Evolutionary conservation across 768 basidiomycete species (phyloP), one percentile per base, ranked within the genome.

Genomic region (Tubosaeta sp.): DNA sequence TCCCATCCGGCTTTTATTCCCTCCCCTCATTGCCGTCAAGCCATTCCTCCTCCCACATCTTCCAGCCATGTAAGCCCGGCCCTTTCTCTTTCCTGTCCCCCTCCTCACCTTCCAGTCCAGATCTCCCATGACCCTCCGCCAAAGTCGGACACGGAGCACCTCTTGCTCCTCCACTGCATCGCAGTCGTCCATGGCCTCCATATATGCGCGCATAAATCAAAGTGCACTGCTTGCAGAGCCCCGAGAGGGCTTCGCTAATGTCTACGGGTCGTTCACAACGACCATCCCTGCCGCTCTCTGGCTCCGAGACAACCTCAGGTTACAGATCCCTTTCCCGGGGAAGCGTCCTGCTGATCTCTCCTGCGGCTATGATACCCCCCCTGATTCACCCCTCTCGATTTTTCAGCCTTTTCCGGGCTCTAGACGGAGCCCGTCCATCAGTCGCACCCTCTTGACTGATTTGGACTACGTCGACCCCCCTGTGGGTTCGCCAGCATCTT

Each of bases 221-320:
- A 46, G 27, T 39, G 60, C 58, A 51, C 53, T 45, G 21, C 68
- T 31, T 30, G 59, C 67, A 21, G 56, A 60, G 24, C 63, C 54
- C 55, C 50, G 45, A n/a, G 45, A 62, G 30, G 68, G 67, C 11
- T 40, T 48, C 24, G 44, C 65, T 8, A 60, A 63, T 29, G 68
- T 63, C 29, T 59, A 62, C 35, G 75, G 73, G 30, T 70, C 76
- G 10, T 77, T 77, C 45, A 66, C 71, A 1, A 70, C 73, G 0
- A 75, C 73, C 0, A 47, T 56, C 16, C 61, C 71, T n/a, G 72
- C 72, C 14, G 42, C 56, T 8, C 57, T 65, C 3, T 61, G 65
- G 52, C 66, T 74, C 34, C 63, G 59, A 19, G 42, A 57, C 18
- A 60, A 46, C 19, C 56, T 60, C 24, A 1, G 27, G 6, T 9